Conservation (phyloP, 2,329 filamentous ascomycete genomes). For the Colletotrichum sidae region DNA sequence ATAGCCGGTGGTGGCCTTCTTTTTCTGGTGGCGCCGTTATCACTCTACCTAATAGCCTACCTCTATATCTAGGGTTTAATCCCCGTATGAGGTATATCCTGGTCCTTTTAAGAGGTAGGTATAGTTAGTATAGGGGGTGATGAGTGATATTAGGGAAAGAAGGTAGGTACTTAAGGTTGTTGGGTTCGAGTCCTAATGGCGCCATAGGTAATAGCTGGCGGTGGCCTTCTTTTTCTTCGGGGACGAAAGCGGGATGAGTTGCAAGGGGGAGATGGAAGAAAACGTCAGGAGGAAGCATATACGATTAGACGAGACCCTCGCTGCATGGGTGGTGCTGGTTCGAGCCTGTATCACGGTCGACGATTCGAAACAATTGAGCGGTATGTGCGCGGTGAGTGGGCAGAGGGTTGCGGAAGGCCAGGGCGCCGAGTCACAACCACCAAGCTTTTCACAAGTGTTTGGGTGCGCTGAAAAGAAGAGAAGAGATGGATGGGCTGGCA, state of each 20-base stretch:
- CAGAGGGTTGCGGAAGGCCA: not conserved
- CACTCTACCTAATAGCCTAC: too few relatives aligned
- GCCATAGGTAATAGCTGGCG: too few relatives aligned
- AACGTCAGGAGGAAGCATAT: slow-evolving; percentile 6
- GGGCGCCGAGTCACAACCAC: slow-evolving; percentile 9
- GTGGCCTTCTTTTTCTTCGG: not conserved
- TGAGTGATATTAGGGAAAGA: too few relatives aligned
- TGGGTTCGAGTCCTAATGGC: too few relatives aligned
- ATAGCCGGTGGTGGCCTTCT: too few relatives aligned
- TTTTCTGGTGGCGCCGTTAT: too few relatives aligned
- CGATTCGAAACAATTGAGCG: slow-evolving; percentile 28
- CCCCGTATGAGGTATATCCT: too few relatives aligned
- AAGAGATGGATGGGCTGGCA: slow-evolving; percentile 6
- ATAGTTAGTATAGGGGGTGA: too few relatives aligned
- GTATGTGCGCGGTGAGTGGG: slow-evolving; percentile 20
- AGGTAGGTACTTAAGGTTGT: too few relatives aligned
- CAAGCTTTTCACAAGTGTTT: slow-evolving; percentile 14
- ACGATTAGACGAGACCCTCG: slow-evolving; percentile 21
- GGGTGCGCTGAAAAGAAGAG: slow-evolving; percentile 4
- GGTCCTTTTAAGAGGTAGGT: too few relatives aligned
- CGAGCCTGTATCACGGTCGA: slow-evolving; percentile 7
- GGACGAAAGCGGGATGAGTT: not conserved
- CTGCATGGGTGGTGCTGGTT: slow-evolving; percentile 21
- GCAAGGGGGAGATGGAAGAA: not conserved
- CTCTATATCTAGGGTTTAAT: too few relatives aligned